A percentile compares a stretch with the other conserved stretches of the same genome.
These are phyloP conservation scores for Spergularia marina DNA, from an alignment of 148 eudicot genomes.

Conservation along the genomic window DNA sequence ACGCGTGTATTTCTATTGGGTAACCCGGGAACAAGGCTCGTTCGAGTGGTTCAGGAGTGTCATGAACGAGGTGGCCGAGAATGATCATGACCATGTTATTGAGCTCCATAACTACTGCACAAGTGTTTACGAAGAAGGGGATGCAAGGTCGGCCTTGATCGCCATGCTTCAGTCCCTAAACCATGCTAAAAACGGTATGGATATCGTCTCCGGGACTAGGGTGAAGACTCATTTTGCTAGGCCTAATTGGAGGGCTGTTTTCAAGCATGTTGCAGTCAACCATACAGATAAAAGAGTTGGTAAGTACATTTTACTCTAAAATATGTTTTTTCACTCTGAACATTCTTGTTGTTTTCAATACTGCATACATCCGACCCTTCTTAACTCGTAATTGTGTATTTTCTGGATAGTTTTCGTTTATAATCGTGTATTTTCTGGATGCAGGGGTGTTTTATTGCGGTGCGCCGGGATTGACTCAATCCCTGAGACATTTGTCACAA, in stretches of 20 bases:
- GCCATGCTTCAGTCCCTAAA: constrained; percentile 49
- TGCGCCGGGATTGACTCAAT: constrained; percentile 36
- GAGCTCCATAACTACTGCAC: constrained; percentile 58
- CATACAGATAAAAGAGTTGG: constrained; percentile 43
- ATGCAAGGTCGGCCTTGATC: constrained; percentile 48
- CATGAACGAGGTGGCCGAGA: constrained; percentile 50
- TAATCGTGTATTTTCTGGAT: neutral
- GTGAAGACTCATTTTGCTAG: constrained; percentile 47
- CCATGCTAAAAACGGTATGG: constrained; percentile 50
- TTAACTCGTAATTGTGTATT: too few relatives aligned
- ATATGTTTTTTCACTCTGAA: too few relatives aligned
- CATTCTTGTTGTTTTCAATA: too few relatives aligned
- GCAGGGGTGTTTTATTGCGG: constrained; percentile 56
- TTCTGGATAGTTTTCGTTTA: too few relatives aligned
- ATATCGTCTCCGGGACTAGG: constrained; percentile 41
- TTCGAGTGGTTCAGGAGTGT: constrained; percentile 51
- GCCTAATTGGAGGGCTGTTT: constrained; percentile 50
- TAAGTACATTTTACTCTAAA: constrained; percentile 13
- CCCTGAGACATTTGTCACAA: constrained; percentile 30
- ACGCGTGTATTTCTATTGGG: constrained; percentile 50
- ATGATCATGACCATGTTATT: constrained; percentile 39
- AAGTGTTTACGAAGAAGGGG: constrained; percentile 47
- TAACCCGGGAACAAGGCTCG: constrained; percentile 42
- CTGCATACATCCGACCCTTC: too few relatives aligned
- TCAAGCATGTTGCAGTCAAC: constrained; percentile 41